Conservation (phyloP, 1,139 yeast species). For the Pneumocystis jirovecii region DNA sequence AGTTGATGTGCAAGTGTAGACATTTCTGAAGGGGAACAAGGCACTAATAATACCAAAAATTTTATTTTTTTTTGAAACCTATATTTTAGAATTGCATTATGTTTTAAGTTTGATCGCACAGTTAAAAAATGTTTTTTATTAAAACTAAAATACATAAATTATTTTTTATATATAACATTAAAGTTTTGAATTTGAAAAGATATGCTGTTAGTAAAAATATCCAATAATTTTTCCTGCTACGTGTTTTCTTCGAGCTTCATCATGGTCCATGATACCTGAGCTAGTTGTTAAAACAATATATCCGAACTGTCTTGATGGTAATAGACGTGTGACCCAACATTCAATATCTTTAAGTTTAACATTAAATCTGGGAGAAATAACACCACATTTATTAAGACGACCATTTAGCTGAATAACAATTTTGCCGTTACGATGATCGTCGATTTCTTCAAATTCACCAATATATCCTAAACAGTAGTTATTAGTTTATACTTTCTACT, state of each 20-base stretch:
- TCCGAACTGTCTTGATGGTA: slow-evolving; percentile 98
- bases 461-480: slow-evolving; percentile 51
- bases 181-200: not conserved
- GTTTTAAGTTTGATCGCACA: not conserved
- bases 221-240: slow-evolving; percentile 97
- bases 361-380: slow-evolving; percentile 94
- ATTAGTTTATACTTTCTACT: not conserved
- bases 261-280: slow-evolving; percentile 99
- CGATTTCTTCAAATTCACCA: slow-evolving; percentile 97
- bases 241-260: slow-evolving; percentile 99
- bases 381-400: slow-evolving; percentile 97
- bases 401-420: slow-evolving; percentile 94
- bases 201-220: slow-evolving; percentile 59
- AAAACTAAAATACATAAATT: not conserved
- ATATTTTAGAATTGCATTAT: not conserved
- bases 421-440: slow-evolving; percentile 98
- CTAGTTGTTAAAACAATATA: slow-evolving; percentile 94
- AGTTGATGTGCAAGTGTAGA: not conserved
- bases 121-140: not conserved
- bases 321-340: slow-evolving; percentile 94
- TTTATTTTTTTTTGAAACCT: not conserved
- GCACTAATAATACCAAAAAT: not conserved
- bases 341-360: slow-evolving; percentile 85
- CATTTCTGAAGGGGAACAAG: not conserved
- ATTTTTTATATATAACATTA: not conserved